Conservation (phyloP, 371 early-diverging fungal genomes). For the Syncephalastrum sp. region DNA sequence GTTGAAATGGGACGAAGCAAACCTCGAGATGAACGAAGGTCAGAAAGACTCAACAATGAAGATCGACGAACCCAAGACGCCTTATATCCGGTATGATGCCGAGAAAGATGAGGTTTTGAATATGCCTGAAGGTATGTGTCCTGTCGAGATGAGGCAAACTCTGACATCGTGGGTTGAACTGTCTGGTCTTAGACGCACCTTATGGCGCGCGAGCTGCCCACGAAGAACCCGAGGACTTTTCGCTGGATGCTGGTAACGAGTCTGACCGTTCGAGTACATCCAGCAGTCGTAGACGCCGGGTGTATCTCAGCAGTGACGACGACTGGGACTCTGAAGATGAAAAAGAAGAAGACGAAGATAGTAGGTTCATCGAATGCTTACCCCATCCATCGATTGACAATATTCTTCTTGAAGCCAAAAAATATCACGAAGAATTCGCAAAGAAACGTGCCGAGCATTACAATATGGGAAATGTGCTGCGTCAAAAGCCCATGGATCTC, state of each 20-base stretch:
- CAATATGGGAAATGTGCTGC: conserved; percentile 74
- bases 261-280: conserved; percentile 44
- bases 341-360: conserved; percentile 21
- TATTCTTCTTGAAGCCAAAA: conserved; percentile 25
- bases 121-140: conserved; percentile 17
- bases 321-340: conserved; percentile 53
- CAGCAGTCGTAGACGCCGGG: conserved; percentile 29
- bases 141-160: conserved; percentile 1
- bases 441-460: conserved; percentile 78
- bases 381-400: background rate
- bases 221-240: conserved; percentile 49
- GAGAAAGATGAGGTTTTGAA: conserved; percentile 75
- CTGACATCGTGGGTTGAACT: background rate
- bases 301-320: conserved; percentile 40
- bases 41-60: conserved; percentile 94
- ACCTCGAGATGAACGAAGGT: conserved; percentile 83
- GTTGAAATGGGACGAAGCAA: conserved; percentile 95
- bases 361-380: background rate
- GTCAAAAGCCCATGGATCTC: conserved; percentile 45
- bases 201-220: conserved; percentile 19
- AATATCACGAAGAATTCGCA: conserved; percentile 68
- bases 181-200: conserved; percentile 7
- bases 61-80: conserved; percentile 96
- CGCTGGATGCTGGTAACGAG: conserved; percentile 41
- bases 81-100: conserved; percentile 85